A percentile compares a stretch with the other conserved stretches of the same genome.
Conservation (phyloP, 441 rosid genomes). For the Metrosideros polymorpha region DNA sequence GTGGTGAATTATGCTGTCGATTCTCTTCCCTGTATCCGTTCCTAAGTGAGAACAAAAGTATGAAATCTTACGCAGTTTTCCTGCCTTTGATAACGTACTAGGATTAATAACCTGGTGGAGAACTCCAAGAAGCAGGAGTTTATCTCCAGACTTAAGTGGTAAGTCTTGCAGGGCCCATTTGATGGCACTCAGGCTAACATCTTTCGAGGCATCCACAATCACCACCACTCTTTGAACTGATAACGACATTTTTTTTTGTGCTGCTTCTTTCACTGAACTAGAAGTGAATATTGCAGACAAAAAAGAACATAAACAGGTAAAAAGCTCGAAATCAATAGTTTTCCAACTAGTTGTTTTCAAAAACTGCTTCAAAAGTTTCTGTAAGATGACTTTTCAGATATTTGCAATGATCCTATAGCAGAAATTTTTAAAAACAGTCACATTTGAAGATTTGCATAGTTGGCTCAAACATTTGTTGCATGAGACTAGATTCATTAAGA, state of each 20-base stretch:
- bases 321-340: neutral
- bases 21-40: neutral
- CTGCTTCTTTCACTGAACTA: neutral
- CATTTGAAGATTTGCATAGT: neutral
- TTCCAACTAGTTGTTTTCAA: neutral
- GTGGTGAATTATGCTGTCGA: neutral
- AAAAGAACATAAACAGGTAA: neutral
- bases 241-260: neutral
- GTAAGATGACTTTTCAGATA: neutral
- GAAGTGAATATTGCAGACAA: neutral
- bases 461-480: neutral
- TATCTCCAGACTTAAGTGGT: slow-evolving; percentile 4
- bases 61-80: neutral
- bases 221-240: neutral
- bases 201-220: slow-evolving; percentile 4
- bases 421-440: neutral
- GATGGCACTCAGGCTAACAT: neutral
- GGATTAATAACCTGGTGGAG: slow-evolving; percentile 7
- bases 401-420: neutral
- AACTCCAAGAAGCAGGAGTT: slow-evolving; percentile 1
- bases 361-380: neutral
- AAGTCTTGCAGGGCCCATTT: neutral
- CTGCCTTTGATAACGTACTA: slow-evolving; percentile 5
- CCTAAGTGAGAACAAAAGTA: neutral
- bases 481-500: neutral